Evolutionary conservation across 2,329 filamentous ascomycete species (phyloP).

Genomic region (Fusarium tupiense): DNA sequence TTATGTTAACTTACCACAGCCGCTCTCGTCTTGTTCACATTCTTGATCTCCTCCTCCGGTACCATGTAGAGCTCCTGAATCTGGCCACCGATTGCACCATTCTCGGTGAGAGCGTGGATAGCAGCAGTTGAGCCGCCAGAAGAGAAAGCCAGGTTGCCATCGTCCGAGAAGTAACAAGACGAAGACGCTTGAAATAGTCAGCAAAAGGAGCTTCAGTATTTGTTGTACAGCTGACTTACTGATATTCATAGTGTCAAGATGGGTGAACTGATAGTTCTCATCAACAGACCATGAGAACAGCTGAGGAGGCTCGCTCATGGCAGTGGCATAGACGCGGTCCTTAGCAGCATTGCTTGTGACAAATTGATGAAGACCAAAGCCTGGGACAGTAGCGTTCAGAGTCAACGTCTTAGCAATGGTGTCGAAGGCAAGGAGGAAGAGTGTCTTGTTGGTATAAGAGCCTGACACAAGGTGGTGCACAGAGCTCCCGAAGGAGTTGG

Average conservation of each 20-base stretch:
- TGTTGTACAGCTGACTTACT: neutral
- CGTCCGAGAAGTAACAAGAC: neutral
- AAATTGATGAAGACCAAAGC: neutral
- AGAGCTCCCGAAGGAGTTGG: neutral
- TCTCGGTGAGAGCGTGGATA: neutral
- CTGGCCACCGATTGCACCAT: neutral
- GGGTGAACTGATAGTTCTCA: neutral
- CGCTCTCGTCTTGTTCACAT: conserved; percentile 1
- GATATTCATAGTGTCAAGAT: conserved; percentile 1
- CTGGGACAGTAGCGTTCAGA: neutral
- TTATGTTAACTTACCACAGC: neutral
- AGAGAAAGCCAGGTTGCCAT: neutral
- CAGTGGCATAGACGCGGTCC: neutral
- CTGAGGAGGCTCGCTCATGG: conserved; percentile 2
- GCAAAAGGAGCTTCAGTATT: accelerated
- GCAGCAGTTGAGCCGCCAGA: conserved; percentile 2
- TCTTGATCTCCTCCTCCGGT: neutral
- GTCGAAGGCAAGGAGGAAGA: conserved; percentile 1
- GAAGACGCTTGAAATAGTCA: neutral
- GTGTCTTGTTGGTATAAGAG: conserved; percentile 1
- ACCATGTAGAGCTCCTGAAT: neutral
- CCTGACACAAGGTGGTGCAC: neutral
- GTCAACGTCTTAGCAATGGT: neutral
- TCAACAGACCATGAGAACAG: conserved; percentile 2
- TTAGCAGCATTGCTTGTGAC: neutral